A percentile compares a stretch with the other conserved stretches of the same genome.
Conservation (phyloP, 176 grass and related monocot genomes). For the Phyllostachys edulis region DNA sequence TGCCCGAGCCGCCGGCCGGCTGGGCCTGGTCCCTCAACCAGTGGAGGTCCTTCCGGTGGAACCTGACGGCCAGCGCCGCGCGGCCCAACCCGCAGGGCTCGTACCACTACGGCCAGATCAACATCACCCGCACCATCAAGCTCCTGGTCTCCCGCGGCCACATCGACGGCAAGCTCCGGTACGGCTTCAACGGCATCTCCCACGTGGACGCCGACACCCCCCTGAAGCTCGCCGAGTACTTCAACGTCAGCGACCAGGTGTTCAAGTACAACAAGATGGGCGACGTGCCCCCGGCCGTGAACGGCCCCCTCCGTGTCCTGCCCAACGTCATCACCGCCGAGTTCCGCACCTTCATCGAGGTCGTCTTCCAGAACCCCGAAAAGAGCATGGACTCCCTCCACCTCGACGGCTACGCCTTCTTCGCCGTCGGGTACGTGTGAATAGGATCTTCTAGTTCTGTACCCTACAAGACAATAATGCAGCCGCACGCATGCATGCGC, state of each 20-base stretch:
- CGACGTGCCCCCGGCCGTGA: slow-evolving; percentile 40
- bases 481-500: neutral
- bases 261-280: slow-evolving; percentile 69
- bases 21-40: slow-evolving; percentile 98
- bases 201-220: slow-evolving; percentile 58
- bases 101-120: slow-evolving; percentile 96
- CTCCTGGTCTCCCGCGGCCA: slow-evolving; percentile 39
- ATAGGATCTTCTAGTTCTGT: too few species aligned
- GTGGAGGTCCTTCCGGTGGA: slow-evolving; percentile 90
- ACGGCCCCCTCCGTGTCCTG: neutral
- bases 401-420: slow-evolving; percentile 87
- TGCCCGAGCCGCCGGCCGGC: slow-evolving; percentile 49
- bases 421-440: slow-evolving; percentile 59
- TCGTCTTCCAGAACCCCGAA: slow-evolving; percentile 82
- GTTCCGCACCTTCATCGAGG: slow-evolving; percentile 84
- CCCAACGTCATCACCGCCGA: slow-evolving; percentile 66
- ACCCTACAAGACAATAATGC: too few species aligned
- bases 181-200: slow-evolving; percentile 65
- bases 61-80: slow-evolving; percentile 91
- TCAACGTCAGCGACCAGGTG: slow-evolving; percentile 49
- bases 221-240: slow-evolving; percentile 82
- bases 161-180: slow-evolving; percentile 56
- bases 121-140: slow-evolving; percentile 93
- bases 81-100: slow-evolving; percentile 96
- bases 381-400: slow-evolving; percentile 75